Conservation (phyloP, 129 eudicot genomes). For the Solidago caesia region DNA sequence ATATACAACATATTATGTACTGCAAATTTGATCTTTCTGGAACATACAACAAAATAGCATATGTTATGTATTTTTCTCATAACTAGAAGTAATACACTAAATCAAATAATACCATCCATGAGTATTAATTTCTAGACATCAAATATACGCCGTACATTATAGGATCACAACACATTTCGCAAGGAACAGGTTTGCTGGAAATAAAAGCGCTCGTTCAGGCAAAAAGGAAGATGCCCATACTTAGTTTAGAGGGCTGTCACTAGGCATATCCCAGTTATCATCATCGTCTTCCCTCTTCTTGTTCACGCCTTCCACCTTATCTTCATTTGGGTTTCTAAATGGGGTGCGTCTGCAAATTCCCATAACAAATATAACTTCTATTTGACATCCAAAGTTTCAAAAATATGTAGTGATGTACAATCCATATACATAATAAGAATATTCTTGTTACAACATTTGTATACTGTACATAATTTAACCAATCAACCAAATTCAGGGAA, state of each 20-base stretch:
- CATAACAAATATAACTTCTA: constrained; percentile 1
- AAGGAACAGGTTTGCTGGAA: constrained; percentile 9
- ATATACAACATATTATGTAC: constrained; percentile 13
- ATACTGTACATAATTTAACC: not conserved
- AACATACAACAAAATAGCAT: constrained; percentile 14
- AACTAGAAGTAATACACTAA: constrained; percentile 24
- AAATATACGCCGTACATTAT: constrained; percentile 20
- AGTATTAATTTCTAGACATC: constrained; percentile 25
- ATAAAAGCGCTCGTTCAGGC: constrained; percentile 13
- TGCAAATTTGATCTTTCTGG: constrained; percentile 12
- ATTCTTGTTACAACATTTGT: not conserved
- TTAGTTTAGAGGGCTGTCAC: constrained; percentile 41
- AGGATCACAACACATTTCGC: constrained; percentile 17
- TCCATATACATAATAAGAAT: not conserved
- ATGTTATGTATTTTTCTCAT: constrained; percentile 17
- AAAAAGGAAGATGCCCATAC: constrained; percentile 39
- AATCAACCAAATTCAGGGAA: not conserved
- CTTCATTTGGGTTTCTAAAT: constrained; percentile 38
- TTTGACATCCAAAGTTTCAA: not conserved
- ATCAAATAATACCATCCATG: constrained; percentile 16
- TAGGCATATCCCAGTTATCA: constrained; percentile 79
- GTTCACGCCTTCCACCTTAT: constrained; percentile 42
- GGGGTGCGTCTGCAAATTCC: constrained; percentile 51
- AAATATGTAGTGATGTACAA: not conserved
- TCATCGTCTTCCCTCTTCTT: constrained; percentile 59